Base-by-base conservation (phyloP, 495 filamentous ascomycete species). In the Hypoxylon intermedium region DNA sequence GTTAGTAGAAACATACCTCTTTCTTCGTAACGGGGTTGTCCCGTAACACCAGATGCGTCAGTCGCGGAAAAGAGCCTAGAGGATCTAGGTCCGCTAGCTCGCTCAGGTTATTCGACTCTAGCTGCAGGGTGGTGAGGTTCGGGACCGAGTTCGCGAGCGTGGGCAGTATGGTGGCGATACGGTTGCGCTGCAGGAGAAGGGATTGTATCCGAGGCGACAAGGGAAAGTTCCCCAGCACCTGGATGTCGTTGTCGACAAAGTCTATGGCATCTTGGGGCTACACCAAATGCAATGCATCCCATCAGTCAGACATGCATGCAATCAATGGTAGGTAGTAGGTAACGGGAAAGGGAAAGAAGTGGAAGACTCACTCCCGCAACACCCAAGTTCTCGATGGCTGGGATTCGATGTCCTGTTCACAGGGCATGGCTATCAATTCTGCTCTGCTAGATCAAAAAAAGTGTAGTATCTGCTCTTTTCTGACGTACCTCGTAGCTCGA, bases 391-490 rank as follows among this genome's bases (percentile, higher is more conserved):
- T 99, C 95, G 79, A 98, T 97, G 18, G 88, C 83, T 68, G 94
- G 91, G 69, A 99, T 97, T 78, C 96, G 92, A 78, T 97, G 95
- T 75, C 94, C 94, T 98, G 84, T 80, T 87, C 71, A 71, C 74
- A 69, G 61, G 66, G 79, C 70, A 78, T 83, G 79, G 86, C 85
- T 90, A 91, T 93, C 86, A 95, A 93, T 83, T 83, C 77, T 88
- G 88, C 84, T 88, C 72, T n/a, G n/a, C n/a, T 77, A 74, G 72
- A 67, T 75, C 74, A 70, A 78, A 77, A 75, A 75, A 87, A 84
- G 88, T 92, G 92, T 89, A 96, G 91, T 87, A 95, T 93, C 92
- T 93, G 90, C 80, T 87, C 92, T 93, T 97, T 93, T 90, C 91
- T 88, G 84, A 93, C 92, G 88, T 87, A 99, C 95, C 95, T 98